These are phyloP conservation scores for Tephrocybe sp. DNA, from an alignment of 768 basidiomycete species.

Conservation along the genomic window DNA sequence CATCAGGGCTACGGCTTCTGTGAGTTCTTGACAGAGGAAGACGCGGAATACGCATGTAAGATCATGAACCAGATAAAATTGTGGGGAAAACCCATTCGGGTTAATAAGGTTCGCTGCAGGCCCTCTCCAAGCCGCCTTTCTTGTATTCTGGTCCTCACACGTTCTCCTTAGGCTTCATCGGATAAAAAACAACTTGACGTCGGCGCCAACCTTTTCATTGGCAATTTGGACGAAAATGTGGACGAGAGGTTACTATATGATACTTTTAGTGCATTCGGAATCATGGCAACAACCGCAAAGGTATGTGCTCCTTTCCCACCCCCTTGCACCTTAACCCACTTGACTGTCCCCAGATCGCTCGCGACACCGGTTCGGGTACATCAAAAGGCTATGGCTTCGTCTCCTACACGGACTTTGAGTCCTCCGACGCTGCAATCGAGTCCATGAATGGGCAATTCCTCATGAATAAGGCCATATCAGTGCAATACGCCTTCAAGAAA, in stretches of 20 bases:
- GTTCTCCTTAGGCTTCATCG: slow-evolving; percentile 75
- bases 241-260: slow-evolving; percentile 92
- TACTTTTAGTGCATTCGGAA: slow-evolving; percentile 93
- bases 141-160: not conserved
- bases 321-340: slow-evolving; percentile 6
- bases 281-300: slow-evolving; percentile 91
- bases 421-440: slow-evolving; percentile 94
- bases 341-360: slow-evolving; percentile 68
- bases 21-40: slow-evolving; percentile 98
- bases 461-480: slow-evolving; percentile 97
- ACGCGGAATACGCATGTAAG: slow-evolving; percentile 99
- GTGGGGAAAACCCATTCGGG: slow-evolving; percentile 97
- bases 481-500: slow-evolving; percentile 99
- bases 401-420: slow-evolving; percentile 96
- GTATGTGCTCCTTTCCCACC: slow-evolving; percentile 36
- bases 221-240: slow-evolving; percentile 92
- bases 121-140: not conserved
- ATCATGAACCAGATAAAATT: slow-evolving; percentile 99
- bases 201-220: slow-evolving; percentile 96
- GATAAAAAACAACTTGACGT: slow-evolving; percentile 98
- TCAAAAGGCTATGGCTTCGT: slow-evolving; percentile 99
- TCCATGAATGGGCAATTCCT: slow-evolving; percentile 97
- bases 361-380: slow-evolving; percentile 78
- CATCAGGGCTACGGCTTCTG: slow-evolving; percentile 99
- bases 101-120: slow-evolving; percentile 83